Evolutionary conservation across 352 stramenopile species (phyloP).

Genomic region (Phytophthora agathidicida): DNA sequence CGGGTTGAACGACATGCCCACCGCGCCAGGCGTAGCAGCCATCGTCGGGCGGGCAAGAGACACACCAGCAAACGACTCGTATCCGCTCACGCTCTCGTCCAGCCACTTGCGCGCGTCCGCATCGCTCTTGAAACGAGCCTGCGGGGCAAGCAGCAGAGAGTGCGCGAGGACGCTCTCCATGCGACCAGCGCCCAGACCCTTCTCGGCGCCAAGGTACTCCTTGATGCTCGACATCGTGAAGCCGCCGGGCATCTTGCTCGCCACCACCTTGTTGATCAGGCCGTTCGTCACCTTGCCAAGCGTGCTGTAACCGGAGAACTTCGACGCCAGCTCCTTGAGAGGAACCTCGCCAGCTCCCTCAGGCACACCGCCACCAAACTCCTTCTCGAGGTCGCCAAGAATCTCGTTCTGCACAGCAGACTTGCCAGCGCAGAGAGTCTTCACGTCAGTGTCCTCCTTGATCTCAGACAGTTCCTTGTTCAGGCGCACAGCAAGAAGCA

Average conservation of each 20-base stretch:
- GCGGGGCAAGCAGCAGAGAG: conserved; percentile 53
- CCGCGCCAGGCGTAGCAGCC: conserved; percentile 23
- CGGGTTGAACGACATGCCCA: conserved; percentile 38
- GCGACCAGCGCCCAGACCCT: conserved; percentile 61
- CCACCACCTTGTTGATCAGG: conserved; percentile 68
- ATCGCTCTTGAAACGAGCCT: conserved; percentile 67
- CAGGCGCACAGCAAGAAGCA: too few species aligned
- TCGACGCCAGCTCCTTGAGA: conserved; percentile 62
- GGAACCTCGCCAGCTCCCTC: conserved; percentile 72
- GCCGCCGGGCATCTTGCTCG: conserved; percentile 78
- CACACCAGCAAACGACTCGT: conserved; percentile 69
- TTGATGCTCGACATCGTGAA: conserved; percentile 83
- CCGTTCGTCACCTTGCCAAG: conserved; percentile 62
- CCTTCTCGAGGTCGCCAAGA: too few species aligned
- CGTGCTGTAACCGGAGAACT: conserved; percentile 65
- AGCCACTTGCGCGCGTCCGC: conserved; percentile 73
- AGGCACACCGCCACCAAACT: conserved; percentile 55
- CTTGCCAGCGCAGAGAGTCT: conserved; percentile 75
- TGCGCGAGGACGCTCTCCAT: conserved; percentile 77
- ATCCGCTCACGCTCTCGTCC: conserved; percentile 63
- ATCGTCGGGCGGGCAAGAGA: conserved; percentile 39
- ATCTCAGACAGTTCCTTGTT: conserved; percentile 74
- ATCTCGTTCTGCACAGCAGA: conserved; percentile 86
- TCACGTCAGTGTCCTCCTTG: conserved; percentile 62
- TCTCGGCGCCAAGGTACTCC: conserved; percentile 51